Evolutionary conservation across 495 filamentous ascomycete species (phyloP), one percentile per base, ranked within the genome.

Genomic region (Hyphodiscus hymeniophilus): DNA sequence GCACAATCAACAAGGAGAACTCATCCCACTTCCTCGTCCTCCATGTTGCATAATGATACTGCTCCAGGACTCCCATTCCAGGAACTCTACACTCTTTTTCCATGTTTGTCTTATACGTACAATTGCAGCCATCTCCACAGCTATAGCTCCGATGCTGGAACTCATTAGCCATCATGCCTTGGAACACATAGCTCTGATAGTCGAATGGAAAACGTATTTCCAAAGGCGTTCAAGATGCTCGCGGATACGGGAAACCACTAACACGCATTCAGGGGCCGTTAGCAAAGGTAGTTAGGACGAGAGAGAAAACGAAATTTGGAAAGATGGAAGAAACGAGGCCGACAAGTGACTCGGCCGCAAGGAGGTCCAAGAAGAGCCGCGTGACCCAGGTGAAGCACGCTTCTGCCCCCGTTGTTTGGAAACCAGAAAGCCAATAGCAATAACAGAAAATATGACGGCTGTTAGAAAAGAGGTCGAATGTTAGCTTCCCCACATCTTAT

Each of bases 91-190:
- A 87, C 59, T 84, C 67, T 6, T 66, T 62, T 10, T 74, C 77
- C 38, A 88, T 56, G 35, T 76, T 72, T 0, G 73, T 80, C 28
- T 68, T 57, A 59, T 83, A 91, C 79, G 84, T 83, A 63, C 87
- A 91, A 15, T 75, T 62, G 54, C 81, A 88, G 1, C 65, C 71
- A 11, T 32, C 45, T 3, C 38, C 47, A 52, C 86, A 91, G 16
- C 59, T 59, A 58, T 84, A 92, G 8, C 53, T 72, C 1, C 85
- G 63, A 12, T 77, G 31, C 0, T 61, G 64, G 58, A 92, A 89
- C 63, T 92, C 85, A 59, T 90, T 91, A 17, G 90, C 76, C 85
- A 92, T 87, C 87, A 92, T 89, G 15, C 86, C 87, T 52, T 88
- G 82, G 70, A 92, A 91, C 24, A 90, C 86, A 54, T 86, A 89